These are phyloP conservation scores for Lotmaria passim DNA, from an alignment of 208 protist species.

Conservation along the genomic window DNA sequence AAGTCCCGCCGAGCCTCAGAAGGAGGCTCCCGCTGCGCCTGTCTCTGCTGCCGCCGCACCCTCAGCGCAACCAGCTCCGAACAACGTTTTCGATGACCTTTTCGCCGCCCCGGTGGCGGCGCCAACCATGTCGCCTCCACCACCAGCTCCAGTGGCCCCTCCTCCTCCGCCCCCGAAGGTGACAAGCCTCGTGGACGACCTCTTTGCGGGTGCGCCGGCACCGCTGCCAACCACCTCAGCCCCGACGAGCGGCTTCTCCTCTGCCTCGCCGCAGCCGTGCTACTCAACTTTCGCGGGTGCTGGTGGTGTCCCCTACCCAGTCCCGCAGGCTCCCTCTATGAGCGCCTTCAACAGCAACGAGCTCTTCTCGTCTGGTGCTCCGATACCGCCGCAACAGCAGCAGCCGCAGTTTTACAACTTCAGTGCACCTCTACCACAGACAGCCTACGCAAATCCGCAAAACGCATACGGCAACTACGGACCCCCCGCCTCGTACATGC, in stretches of 20 bases:
- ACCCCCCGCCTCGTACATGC: neutral
- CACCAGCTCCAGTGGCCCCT: neutral
- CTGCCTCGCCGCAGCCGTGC: slow-evolving; percentile 11
- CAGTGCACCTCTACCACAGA: neutral
- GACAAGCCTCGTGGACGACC: slow-evolving; percentile 34
- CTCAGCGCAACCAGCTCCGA: slow-evolving; percentile 11
- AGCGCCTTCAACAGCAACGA: neutral
- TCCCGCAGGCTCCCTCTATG: slow-evolving; percentile 1
- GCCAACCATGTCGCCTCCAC: slow-evolving; percentile 6
- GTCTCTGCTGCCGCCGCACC: neutral
- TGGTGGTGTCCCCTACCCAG: too few relatives aligned
- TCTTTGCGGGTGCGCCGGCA: slow-evolving; percentile 28
- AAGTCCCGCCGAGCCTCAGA: neutral
- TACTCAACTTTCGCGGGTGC: neutral
- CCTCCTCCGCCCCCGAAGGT: slow-evolving; percentile 12
- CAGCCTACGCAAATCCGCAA: neutral
- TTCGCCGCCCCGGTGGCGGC: slow-evolving; percentile 44
- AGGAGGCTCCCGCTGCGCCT: neutral
- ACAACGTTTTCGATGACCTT: slow-evolving; percentile 60
- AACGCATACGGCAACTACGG: neutral
- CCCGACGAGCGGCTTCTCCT: slow-evolving; percentile 4
- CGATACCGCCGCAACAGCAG: neutral
- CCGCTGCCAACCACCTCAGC: neutral
- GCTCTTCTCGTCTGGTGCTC: slow-evolving; percentile 1
- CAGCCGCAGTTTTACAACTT: slow-evolving; percentile 15